Percentiles rank a stretch among this genome's conserved stretches.
phyloP scores from a whole-genome alignment of 2,329 filamentous ascomycete species.

The Penicillium decumbens region DNA sequence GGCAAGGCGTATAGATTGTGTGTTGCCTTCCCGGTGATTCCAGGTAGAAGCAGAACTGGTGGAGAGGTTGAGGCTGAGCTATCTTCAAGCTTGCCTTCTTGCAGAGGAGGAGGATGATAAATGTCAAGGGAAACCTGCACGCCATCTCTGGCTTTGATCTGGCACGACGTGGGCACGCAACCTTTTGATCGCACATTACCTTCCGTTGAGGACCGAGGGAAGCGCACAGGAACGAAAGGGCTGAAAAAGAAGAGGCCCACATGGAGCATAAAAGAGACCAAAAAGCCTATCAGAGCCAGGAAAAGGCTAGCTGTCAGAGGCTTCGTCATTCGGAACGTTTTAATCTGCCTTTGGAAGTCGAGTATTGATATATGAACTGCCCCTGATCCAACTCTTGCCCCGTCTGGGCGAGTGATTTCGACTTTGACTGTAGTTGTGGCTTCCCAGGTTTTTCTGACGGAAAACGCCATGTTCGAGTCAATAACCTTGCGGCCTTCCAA shows the following conservation, averaged over 20 bases:
- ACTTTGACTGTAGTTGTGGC: slow-evolving; percentile 14
- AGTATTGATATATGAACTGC: slow-evolving; percentile 11
- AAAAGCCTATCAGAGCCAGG: not conserved
- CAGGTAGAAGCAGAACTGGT: not conserved
- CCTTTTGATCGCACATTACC: not conserved
- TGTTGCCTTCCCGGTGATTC: not conserved
- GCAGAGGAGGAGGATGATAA: not conserved
- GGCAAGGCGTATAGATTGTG: not conserved
- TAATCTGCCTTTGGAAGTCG: slow-evolving; percentile 6
- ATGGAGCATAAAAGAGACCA: not conserved
- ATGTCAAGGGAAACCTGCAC: not conserved
- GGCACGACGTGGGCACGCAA: not conserved
- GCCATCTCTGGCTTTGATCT: not conserved
- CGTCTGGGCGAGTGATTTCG: slow-evolving; percentile 5
- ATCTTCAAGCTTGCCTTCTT: not conserved
- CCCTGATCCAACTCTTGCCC: slow-evolving; percentile 6
- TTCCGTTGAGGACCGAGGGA: not conserved
- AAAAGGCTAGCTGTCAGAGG: not conserved
- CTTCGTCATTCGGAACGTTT: not conserved
- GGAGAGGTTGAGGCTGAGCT: not conserved
- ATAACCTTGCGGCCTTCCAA: slow-evolving; percentile 10
- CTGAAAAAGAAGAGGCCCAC: not conserved
- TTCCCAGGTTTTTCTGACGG: slow-evolving; percentile 11
- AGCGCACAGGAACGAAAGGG: not conserved
- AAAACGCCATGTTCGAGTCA: slow-evolving; percentile 7